Conservation (phyloP, 192 early-diverging fungal genomes). For the Cladochytrium replicatum region DNA sequence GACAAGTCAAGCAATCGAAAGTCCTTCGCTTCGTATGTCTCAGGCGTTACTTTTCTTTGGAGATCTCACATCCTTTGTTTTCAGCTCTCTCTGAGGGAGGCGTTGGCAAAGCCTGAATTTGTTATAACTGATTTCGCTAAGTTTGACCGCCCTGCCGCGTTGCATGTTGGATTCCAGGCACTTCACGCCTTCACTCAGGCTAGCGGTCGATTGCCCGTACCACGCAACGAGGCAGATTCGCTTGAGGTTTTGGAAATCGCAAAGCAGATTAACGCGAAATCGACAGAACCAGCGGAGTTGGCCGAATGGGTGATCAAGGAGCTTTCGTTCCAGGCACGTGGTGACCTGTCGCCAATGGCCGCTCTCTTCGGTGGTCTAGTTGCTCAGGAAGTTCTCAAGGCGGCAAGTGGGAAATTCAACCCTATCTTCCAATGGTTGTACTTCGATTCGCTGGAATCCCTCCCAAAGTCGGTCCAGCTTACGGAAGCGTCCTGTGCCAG, state of each 20-base stretch:
- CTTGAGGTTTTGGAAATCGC: conserved; percentile 61
- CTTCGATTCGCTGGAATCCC: conserved; percentile 94
- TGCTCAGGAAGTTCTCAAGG: conserved; percentile 98
- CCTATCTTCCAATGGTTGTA: conserved; percentile 89
- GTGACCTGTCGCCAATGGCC: conserved; percentile 88
- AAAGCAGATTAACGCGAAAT: conserved; percentile 59
- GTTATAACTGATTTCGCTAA: conserved; percentile 92
- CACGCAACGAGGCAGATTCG: conserved; percentile 80
- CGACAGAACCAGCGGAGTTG: conserved; percentile 57
- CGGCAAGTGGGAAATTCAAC: conserved; percentile 92
- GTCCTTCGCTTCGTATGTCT: conserved; percentile 62
- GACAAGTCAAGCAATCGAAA: conserved; percentile 91
- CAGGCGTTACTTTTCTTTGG: background rate
- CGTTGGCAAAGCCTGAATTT: conserved; percentile 71
- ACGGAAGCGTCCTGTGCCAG: conserved; percentile 71
- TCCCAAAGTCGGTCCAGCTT: conserved; percentile 58
- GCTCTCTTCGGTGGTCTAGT: conserved; percentile 94
- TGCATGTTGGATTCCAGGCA: conserved; percentile 91
- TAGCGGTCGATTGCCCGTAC: conserved; percentile 63
- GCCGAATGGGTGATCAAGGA: conserved; percentile 80
- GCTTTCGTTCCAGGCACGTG: conserved; percentile 77
- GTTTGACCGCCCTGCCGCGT: conserved; percentile 89
- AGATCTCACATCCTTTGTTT: background rate
- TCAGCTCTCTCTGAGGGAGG: conserved; percentile 61
- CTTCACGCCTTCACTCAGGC: conserved; percentile 66